phyloP scores from a whole-genome alignment of 2,329 filamentous ascomycete genomes.

The Hypoxylon sp. region DNA sequence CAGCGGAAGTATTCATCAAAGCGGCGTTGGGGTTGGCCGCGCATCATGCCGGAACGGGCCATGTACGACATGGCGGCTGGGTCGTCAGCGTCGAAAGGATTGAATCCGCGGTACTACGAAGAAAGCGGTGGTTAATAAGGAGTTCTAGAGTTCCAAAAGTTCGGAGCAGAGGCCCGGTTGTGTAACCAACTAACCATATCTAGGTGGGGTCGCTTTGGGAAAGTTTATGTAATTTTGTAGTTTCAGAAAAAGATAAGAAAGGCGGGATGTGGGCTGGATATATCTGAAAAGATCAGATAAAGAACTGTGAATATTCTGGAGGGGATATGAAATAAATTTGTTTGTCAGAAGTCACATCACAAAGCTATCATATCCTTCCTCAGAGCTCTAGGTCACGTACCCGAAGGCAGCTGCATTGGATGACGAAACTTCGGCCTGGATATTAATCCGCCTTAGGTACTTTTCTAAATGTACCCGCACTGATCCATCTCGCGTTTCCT shows the following conservation, averaged over 20 bases:
- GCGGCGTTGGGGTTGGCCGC: conserved; percentile 73
- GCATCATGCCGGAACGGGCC: conserved; percentile 60
- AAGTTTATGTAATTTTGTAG: conserved; percentile 10
- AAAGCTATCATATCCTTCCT: conserved; percentile 33
- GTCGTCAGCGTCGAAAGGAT: conserved; percentile 64
- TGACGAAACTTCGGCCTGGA: conserved; percentile 43
- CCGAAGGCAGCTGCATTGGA: conserved; percentile 41
- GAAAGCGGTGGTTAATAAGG: conserved; percentile 20
- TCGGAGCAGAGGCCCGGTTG: conserved; percentile 12
- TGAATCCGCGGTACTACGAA: conserved; percentile 53
- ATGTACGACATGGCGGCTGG: conserved; percentile 66
- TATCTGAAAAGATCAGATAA: not conserved
- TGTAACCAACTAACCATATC: conserved; percentile 42
- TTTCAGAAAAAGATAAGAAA: not conserved
- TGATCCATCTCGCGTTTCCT: not conserved
- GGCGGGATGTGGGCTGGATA: not conserved
- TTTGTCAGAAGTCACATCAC: conserved; percentile 11
- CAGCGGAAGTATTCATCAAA: conserved; percentile 99
- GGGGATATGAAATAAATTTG: conserved; percentile 1
- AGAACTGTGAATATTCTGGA: not conserved
- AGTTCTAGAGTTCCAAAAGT: conserved; percentile 5
- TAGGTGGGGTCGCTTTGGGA: conserved; percentile 24
- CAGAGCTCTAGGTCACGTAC: conserved; percentile 25
- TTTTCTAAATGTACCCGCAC: not conserved
- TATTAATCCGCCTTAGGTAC: conserved; percentile 37